Conservation (phyloP, 2,329 filamentous ascomycete species). For the Claviceps citrina region DNA sequence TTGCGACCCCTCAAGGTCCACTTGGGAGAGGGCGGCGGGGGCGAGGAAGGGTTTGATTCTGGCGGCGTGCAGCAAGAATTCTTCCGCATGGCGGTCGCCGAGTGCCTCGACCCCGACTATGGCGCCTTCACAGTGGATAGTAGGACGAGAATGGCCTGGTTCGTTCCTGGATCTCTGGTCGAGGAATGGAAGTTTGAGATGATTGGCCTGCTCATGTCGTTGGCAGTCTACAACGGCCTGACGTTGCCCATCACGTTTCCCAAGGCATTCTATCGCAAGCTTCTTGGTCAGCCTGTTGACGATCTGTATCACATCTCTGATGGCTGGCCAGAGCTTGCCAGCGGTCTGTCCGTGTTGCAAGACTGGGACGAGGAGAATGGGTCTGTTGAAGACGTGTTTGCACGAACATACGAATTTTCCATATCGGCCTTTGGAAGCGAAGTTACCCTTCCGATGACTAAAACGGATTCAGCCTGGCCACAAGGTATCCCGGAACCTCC, state of each 20-base stretch:
- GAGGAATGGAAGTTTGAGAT: constrained; percentile 84
- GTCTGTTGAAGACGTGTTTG: constrained; percentile 65
- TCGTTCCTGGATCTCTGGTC: constrained; percentile 66
- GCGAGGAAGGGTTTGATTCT: constrained; percentile 82
- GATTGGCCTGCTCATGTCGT: constrained; percentile 69
- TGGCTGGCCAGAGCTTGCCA: constrained; percentile 72
- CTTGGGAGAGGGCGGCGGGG: constrained; percentile 64
- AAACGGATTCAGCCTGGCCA: constrained; percentile 32
- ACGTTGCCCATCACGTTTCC: constrained; percentile 86
- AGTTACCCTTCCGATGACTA: constrained; percentile 41
- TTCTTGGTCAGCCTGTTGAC: constrained; percentile 54
- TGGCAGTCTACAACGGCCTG: constrained; percentile 86
- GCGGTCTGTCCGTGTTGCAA: constrained; percentile 55
- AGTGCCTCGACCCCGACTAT: constrained; percentile 63
- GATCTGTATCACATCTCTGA: constrained; percentile 66
- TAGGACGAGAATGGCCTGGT: constrained; percentile 71
- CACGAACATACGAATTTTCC: constrained; percentile 76
- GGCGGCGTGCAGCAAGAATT: constrained; percentile 96
- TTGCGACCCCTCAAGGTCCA: constrained; percentile 77
- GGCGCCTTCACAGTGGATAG: constrained; percentile 69
- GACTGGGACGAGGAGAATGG: constrained; percentile 64
- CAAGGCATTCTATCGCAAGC: constrained; percentile 63
- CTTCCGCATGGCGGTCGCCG: constrained; percentile 68
- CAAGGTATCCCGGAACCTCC: constrained; percentile 26
- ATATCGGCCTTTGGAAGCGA: constrained; percentile 41